A percentile compares a stretch with the other conserved stretches of the same genome.
phyloP scores from a whole-genome alignment of 1,284 basidiomycete species.

The Pseudozyma pruni region DNA sequence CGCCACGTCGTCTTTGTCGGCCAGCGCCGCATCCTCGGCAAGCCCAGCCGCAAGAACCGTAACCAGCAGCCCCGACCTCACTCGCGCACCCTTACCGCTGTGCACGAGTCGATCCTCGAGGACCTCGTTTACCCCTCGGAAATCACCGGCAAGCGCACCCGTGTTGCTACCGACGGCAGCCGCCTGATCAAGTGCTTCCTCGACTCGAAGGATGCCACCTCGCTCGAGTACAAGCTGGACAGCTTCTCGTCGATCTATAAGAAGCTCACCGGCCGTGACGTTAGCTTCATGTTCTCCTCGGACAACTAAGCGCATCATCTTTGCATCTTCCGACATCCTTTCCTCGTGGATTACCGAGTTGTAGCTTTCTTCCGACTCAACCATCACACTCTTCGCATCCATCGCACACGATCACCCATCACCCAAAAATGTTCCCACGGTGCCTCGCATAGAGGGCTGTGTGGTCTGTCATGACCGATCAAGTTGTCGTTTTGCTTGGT shows the following conservation, averaged over 20 bases:
- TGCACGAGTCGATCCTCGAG: slow-evolving; percentile 98
- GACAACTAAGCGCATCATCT: slow-evolving; percentile 48
- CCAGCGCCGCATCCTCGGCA: slow-evolving; percentile 97
- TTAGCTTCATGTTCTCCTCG: slow-evolving; percentile 70
- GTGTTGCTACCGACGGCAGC: slow-evolving; percentile 70
- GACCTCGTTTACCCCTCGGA: slow-evolving; percentile 99
- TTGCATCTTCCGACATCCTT: slow-evolving; percentile 1
- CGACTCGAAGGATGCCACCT: slow-evolving; percentile 97
- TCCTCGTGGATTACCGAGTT: slow-evolving; percentile 7
- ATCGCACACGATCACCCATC: slow-evolving; percentile 1
- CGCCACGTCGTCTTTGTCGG: slow-evolving; percentile 98
- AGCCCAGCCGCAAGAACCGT: slow-evolving; percentile 91
- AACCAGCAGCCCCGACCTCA: slow-evolving; percentile 96
- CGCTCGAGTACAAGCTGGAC: slow-evolving; percentile 99
- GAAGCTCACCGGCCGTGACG: slow-evolving; percentile 92
- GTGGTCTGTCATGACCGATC: slow-evolving; percentile 17
- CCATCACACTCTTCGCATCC: background rate
- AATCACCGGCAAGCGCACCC: slow-evolving; percentile 97
- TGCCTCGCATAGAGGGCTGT: slow-evolving; percentile 2
- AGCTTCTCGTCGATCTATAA: slow-evolving; percentile 95
- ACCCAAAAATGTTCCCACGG: slow-evolving; percentile 20
- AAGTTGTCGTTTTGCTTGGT: slow-evolving; percentile 21
- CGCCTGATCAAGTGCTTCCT: slow-evolving; percentile 75
- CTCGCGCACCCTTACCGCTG: slow-evolving; percentile 93
- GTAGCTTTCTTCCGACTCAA: slow-evolving; percentile 11